phyloP scores from a whole-genome alignment of 352 stramenopile genomes.

The Pythium vanterpoolii region DNA sequence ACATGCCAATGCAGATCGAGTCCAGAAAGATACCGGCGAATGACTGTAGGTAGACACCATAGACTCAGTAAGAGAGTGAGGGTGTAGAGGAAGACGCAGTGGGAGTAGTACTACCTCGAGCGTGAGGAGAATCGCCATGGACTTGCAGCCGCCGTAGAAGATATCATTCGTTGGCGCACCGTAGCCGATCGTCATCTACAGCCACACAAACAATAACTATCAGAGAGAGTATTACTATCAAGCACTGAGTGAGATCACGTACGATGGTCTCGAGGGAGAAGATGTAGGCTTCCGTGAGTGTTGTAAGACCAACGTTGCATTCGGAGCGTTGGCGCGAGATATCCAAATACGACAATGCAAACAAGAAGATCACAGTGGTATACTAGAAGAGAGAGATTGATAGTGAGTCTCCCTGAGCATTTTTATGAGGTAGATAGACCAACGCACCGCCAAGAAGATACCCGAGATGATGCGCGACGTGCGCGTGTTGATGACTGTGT shows the following conservation, averaged over 20 bases:
- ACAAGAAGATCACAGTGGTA: constrained; percentile 77
- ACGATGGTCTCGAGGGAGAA: constrained; percentile 89
- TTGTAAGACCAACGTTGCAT: constrained; percentile 73
- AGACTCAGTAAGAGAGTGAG: no score
- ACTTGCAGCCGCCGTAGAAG: constrained; percentile 82
- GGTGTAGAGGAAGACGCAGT: no score
- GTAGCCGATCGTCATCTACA: constrained; percentile 88
- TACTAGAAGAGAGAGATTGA: constrained; percentile 41
- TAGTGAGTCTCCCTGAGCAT: not conserved
- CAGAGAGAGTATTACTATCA: not conserved
- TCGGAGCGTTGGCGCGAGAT: constrained; percentile 54
- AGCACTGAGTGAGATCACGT: constrained; percentile 13
- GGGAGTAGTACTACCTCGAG: constrained; percentile 46
- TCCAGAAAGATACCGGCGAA: constrained; percentile 85
- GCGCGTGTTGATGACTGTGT: constrained; percentile 85
- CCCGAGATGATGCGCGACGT: constrained; percentile 76
- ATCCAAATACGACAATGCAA: constrained; percentile 71
- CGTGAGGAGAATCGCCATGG: constrained; percentile 74
- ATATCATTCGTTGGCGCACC: constrained; percentile 85
- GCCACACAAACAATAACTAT: no score
- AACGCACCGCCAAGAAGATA: constrained; percentile 68
- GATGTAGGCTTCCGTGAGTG: constrained; percentile 80
- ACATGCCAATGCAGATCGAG: constrained; percentile 86
- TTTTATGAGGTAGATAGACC: not conserved
- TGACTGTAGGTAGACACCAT: constrained; percentile 43